Conservation (phyloP, 2,329 filamentous ascomycete genomes). For the Aphanoascus verrucosus region DNA sequence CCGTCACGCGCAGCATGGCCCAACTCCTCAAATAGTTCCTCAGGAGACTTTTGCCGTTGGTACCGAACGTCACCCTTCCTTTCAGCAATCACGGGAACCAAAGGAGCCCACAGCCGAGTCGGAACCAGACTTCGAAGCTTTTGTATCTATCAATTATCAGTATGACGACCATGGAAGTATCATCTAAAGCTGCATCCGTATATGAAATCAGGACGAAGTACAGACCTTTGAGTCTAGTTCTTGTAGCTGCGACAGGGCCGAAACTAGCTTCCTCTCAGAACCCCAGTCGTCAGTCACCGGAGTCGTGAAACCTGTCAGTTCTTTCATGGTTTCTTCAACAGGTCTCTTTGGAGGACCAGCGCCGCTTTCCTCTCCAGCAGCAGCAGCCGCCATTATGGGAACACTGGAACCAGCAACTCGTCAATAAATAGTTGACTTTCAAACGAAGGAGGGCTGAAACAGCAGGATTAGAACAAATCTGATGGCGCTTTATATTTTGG, state of each 20-base stretch:
- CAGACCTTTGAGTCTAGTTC: slow-evolving; percentile 24
- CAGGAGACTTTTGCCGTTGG: slow-evolving; percentile 25
- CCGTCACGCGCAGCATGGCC: slow-evolving; percentile 27
- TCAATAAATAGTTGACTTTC: too few species aligned
- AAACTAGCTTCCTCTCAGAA: slow-evolving; percentile 31
- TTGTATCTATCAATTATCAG: slow-evolving; percentile 27
- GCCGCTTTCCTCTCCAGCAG: not conserved
- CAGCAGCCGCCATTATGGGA: not conserved
- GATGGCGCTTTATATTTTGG: too few species aligned
- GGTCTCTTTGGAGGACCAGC: not conserved
- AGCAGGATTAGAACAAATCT: too few species aligned
- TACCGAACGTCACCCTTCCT: slow-evolving; percentile 13
- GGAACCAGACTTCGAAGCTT: slow-evolving; percentile 35
- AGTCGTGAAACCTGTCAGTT: not conserved
- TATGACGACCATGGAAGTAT: not conserved
- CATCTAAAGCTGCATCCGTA: not conserved
- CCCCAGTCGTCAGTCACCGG: slow-evolving; percentile 18
- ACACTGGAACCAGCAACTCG: too few species aligned
- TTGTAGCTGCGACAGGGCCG: slow-evolving; percentile 33
- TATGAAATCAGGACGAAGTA: not conserved
- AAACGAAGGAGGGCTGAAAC: not conserved
- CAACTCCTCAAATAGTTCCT: slow-evolving; percentile 27
- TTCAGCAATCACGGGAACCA: slow-evolving; percentile 29
- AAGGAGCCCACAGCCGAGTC: slow-evolving; percentile 31
- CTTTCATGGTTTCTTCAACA: not conserved